Percentiles rank a stretch among this genome's conserved stretches.
Evolutionary conservation across 2,329 filamentous ascomycete genomes (phyloP).

Genomic region (Penicillium sp.): DNA sequence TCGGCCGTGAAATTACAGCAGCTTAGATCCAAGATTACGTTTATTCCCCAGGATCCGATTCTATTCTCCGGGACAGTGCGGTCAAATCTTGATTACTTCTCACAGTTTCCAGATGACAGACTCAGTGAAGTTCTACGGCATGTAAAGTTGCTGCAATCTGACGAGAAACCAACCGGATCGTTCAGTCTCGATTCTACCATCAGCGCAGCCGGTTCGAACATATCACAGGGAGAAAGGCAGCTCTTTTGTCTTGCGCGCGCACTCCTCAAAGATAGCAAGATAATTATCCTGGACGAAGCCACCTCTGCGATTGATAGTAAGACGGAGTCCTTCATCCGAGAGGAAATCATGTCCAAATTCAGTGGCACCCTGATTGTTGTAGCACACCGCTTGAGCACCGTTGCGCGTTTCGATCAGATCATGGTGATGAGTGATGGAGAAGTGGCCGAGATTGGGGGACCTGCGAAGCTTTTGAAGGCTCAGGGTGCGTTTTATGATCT

Average conservation of each 20-base stretch:
- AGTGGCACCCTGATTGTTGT: constrained; percentile 63
- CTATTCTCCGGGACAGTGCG: constrained; percentile 76
- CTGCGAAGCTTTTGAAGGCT: constrained; percentile 1
- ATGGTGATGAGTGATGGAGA: constrained; percentile 49
- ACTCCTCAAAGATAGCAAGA: constrained; percentile 64
- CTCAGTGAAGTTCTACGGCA: constrained; percentile 65
- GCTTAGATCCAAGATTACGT: constrained; percentile 67
- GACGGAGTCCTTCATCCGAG: constrained; percentile 67
- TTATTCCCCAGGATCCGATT: constrained; percentile 79
- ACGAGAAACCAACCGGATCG: neutral
- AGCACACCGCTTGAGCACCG: constrained; percentile 67
- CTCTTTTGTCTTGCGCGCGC: constrained; percentile 70
- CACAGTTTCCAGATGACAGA: constrained; percentile 63
- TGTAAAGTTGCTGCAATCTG: constrained; percentile 59
- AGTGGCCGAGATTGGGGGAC: neutral
- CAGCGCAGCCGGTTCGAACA: constrained; percentile 69
- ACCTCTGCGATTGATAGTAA: constrained; percentile 70
- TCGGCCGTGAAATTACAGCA: constrained; percentile 66
- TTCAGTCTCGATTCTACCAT: constrained; percentile 56
- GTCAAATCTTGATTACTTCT: constrained; percentile 72
- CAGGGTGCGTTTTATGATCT: neutral
- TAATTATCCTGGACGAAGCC: constrained; percentile 73
- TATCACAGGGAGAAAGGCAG: constrained; percentile 73
- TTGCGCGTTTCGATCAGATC: constrained; percentile 69
- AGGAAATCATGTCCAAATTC: constrained; percentile 66